A percentile compares a stretch with the other conserved stretches of the same genome.
Evolutionary conservation across 257 asterid species (phyloP).

Genomic region (Solanum lycopersicoides): DNA sequence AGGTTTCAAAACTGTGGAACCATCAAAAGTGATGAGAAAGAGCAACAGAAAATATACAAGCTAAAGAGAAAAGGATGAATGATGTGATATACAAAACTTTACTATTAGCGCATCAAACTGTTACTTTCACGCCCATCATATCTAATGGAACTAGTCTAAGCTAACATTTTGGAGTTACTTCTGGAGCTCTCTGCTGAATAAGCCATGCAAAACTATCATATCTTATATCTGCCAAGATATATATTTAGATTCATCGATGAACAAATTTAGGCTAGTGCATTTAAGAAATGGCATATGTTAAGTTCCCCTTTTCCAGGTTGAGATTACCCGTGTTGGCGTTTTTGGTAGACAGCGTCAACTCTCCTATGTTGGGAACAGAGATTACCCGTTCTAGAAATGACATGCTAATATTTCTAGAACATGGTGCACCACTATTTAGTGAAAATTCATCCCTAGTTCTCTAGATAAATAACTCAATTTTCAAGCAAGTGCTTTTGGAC

Average conservation of each 20-base stretch:
- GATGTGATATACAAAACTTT: background rate
- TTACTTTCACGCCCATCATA: background rate
- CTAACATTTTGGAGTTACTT: background rate
- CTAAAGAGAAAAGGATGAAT: background rate
- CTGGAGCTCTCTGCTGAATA: background rate
- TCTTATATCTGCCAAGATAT: background rate
- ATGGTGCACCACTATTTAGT: background rate
- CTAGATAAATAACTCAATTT: background rate
- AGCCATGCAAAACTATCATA: background rate
- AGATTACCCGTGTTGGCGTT: background rate
- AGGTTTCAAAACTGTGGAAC: slow-evolving; percentile 3
- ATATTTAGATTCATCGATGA: background rate
- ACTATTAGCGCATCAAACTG: background rate
- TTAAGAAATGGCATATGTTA: background rate
- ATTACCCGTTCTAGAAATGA: background rate
- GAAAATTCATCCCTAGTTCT: background rate
- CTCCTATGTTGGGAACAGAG: background rate
- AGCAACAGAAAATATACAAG: background rate
- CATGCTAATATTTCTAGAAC: background rate
- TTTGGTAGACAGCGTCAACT: background rate
- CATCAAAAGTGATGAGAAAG: background rate
- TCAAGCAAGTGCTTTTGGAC: background rate
- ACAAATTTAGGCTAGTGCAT: background rate
- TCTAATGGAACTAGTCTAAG: background rate
- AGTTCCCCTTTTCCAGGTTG: background rate